These are phyloP conservation scores for Micractinium conductrix DNA, from an alignment of 139 green algal species.

Conservation along the genomic window DNA sequence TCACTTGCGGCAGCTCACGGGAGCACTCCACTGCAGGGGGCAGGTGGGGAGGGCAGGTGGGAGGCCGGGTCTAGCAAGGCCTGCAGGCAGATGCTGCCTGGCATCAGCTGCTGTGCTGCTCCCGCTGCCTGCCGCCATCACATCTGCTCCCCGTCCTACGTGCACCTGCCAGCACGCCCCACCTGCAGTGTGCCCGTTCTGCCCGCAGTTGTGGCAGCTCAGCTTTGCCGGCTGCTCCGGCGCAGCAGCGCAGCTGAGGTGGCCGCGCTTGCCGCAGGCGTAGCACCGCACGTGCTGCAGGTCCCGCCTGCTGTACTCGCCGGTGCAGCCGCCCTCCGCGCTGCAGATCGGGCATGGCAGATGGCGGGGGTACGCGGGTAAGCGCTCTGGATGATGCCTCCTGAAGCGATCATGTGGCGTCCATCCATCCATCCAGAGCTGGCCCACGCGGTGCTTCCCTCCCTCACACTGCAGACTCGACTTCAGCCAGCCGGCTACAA, in stretches of 20 bases:
- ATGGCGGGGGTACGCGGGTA: too few relatives aligned
- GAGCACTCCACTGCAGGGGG: slow-evolving; percentile 1
- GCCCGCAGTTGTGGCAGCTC: slow-evolving; percentile 71
- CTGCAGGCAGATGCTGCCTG: too few relatives aligned
- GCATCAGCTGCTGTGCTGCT: too few relatives aligned
- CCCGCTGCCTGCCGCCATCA: too few relatives aligned
- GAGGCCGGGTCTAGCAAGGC: not conserved
- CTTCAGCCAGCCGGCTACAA: too few relatives aligned
- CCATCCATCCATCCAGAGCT: too few relatives aligned
- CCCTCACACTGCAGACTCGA: too few relatives aligned
- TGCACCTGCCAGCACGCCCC: not conserved
- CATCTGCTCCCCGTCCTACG: not conserved
- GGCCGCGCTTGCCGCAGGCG: slow-evolving; percentile 67
- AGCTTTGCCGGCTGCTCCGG: slow-evolving; percentile 37
- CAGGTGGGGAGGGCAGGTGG: not conserved
- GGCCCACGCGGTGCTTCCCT: too few relatives aligned
- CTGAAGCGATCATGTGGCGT: too few relatives aligned
- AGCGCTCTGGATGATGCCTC: too few relatives aligned
- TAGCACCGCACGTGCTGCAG: slow-evolving; percentile 67
- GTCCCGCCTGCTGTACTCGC: slow-evolving; percentile 61
- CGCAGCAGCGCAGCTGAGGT: slow-evolving; percentile 64
- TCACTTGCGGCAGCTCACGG: slow-evolving; percentile 29
- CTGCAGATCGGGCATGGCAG: not conserved
- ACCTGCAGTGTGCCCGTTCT: slow-evolving; percentile 59
- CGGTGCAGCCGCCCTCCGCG: slow-evolving; percentile 57